These are phyloP conservation scores for Triticum monococcum DNA, from an alignment of 176 grass and related monocot species.

Conservation along the genomic window DNA sequence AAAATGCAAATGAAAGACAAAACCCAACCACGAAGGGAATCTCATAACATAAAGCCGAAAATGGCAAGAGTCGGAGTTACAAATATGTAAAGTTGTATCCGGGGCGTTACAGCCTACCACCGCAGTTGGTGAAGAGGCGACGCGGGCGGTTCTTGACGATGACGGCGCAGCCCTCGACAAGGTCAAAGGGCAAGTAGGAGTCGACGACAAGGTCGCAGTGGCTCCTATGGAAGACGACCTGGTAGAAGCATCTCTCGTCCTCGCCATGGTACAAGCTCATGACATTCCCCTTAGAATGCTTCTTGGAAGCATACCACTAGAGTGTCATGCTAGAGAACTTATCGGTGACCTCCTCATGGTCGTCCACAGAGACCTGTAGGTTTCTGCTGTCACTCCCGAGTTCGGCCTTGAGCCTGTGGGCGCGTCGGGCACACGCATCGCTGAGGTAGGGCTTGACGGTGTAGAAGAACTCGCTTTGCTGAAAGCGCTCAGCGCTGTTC, in stretches of 20 bases:
- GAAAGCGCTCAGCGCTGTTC: slow-evolving; percentile 32
- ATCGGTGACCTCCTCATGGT: slow-evolving; percentile 67
- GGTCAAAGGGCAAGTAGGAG: slow-evolving; percentile 36
- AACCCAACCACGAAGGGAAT: no score
- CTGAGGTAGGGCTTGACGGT: slow-evolving; percentile 60
- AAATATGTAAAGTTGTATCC: no score
- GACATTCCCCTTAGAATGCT: not conserved
- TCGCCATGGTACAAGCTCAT: not conserved
- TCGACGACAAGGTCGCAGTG: slow-evolving; percentile 1
- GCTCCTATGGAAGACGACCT: slow-evolving; percentile 8
- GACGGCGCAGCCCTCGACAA: slow-evolving; percentile 22
- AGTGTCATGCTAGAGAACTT: slow-evolving; percentile 22
- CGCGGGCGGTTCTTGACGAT: slow-evolving; percentile 26
- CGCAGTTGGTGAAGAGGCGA: slow-evolving; percentile 31
- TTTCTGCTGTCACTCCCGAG: slow-evolving; percentile 40
- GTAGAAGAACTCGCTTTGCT: slow-evolving; percentile 41
- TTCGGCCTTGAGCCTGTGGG: slow-evolving; percentile 53
- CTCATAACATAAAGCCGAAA: no score
- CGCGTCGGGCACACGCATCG: slow-evolving; percentile 34
- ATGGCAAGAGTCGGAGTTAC: no score
- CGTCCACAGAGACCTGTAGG: slow-evolving; percentile 47
- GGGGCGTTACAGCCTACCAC: not conserved
- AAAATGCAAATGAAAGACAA: no score
- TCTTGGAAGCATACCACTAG: not conserved
- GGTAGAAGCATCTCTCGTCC: slow-evolving; percentile 4